Base-by-base conservation (phyloP, 768 basidiomycete species). In the Boletellus ananas region DNA sequence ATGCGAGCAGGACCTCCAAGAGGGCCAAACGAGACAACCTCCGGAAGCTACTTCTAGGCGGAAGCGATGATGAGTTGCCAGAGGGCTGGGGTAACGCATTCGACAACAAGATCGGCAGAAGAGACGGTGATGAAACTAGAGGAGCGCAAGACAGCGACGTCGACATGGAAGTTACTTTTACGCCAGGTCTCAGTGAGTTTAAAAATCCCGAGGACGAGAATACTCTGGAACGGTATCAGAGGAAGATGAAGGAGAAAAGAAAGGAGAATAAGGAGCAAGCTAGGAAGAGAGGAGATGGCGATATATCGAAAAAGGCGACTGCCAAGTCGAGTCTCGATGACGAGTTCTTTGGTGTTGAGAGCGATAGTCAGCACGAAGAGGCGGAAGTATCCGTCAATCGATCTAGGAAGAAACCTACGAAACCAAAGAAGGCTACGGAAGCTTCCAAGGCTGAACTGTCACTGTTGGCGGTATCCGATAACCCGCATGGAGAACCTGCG, bases 81-180 rank as follows among this genome's bases (percentile, higher is more conserved):
- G 94, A 96, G 61, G 90, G 92, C 10, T 93, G 94, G 92, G 81
- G 81, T 35, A 72, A 73, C 21, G 71, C 68, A 3, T 73, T 66
- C 27, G 63, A 60, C 25, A 43, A 52, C 36, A 58, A 63, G 29
- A 29, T 34, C 3, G 52, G 27, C 29, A 56, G 47, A 29, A 38
- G 17, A 13, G 31, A 23, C 10, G 52, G 39, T 9, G 33, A 42
- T 6, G 50, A 50, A 18, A 6, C 14, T 1, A 37, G 33, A 17
- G 47, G 64, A 17, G 72, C 68, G 35, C 74, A 54, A 9, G 54
- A 51, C 3, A 45, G 69, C 38, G 83, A 85, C 57, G 78, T 84
- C 9, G 91, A 94, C 50, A 89, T 99, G 89, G 87, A 97, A 71
- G 87, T 99, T 61, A 97, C 95, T 0, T 98, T 99, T 67, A 84